Base-by-base conservation (phyloP, 1,284 basidiomycete species). In the Boletus smithii region DNA sequence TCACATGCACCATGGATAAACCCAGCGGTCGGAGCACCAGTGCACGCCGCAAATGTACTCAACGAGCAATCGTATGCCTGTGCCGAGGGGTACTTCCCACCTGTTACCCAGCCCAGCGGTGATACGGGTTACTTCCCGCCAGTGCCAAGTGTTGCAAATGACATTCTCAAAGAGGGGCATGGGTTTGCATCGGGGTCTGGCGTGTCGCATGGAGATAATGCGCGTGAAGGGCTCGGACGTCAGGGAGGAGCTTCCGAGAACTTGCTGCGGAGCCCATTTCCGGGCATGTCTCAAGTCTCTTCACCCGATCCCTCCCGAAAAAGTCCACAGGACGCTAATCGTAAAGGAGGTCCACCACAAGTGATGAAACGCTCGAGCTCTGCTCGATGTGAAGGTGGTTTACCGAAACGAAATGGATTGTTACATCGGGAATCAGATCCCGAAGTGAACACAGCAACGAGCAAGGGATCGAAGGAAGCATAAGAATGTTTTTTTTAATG, bases 11-110 rank as follows among this genome's bases (percentile, higher is more conserved):
- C 80, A 42, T 76, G 73, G 62, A 78, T 84, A 44, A 86, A 86
- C 51, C 74, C 83, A 5, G 76, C 82, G 13, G 81, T 84, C 0
- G 86, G 85, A 14, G 85, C 83, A 30, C 86, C 85, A 3, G 77
- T 84, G 60, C 54, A 60, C 45, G 46, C 42, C 8, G 44, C 46
- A 27, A 50, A 62, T 47, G 53, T 53, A 46, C 48, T 48, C 31
- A 37, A 56, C 40, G 59, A 53, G 8, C 49, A 34, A 29, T 39
- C 45, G 4, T 35, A 52, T 45, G 18, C 29, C 24, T 42, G 27
- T 8, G 35, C 30, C n/a, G 64, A 62, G 36, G 72, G 69, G 16
- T 77, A 78, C 58, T 77, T 78, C 62, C 72, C 73, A 34, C 71
- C 67, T 24, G 61, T 73, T 31, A 37, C 34, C 38, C 49, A 56